A percentile compares a stretch with the other conserved stretches of the same genome.
These are phyloP conservation scores for Hericium rajendrae DNA, from an alignment of 768 basidiomycete genomes.

Conservation along the genomic window DNA sequence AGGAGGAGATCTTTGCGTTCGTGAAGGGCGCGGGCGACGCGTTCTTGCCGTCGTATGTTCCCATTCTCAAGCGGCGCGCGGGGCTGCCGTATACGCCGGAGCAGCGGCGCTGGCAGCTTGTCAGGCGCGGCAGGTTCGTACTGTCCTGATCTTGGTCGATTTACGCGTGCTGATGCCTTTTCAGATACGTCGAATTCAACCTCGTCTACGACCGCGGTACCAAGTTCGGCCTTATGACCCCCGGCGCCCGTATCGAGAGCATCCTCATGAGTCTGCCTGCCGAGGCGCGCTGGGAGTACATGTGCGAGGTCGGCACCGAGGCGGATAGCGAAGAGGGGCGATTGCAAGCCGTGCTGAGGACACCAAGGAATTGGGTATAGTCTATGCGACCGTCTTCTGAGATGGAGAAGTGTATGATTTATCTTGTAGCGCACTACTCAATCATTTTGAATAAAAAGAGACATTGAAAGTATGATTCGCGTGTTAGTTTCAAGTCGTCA, in stretches of 20 bases:
- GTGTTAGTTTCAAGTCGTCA: no score
- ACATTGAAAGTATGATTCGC: no score
- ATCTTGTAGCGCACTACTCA: no score
- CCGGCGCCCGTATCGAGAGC: conserved; percentile 52
- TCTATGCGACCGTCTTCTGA: background rate
- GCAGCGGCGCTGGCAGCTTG: conserved; percentile 84
- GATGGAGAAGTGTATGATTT: no score
- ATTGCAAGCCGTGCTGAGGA: conserved; percentile 39
- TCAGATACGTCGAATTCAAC: conserved; percentile 78
- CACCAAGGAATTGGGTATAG: conserved; percentile 37
- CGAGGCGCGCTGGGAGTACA: conserved; percentile 63
- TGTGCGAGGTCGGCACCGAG: conserved; percentile 40
- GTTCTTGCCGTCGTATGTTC: conserved; percentile 86
- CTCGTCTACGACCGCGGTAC: conserved; percentile 62
- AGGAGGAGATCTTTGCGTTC: conserved; percentile 70
- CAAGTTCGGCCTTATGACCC: conserved; percentile 53
- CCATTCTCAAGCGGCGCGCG: conserved; percentile 61
- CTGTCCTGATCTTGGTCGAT: background rate
- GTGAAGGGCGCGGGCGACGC: conserved; percentile 63
- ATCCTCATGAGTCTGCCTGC: conserved; percentile 59
- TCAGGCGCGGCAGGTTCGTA: conserved; percentile 62
- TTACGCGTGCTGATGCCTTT: background rate
- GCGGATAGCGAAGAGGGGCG: conserved; percentile 42
- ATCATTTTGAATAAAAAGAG: no score
- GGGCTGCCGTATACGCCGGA: conserved; percentile 47